phyloP scores from a whole-genome alignment of 805 yeast genomes.

The Candida ovalis region DNA sequence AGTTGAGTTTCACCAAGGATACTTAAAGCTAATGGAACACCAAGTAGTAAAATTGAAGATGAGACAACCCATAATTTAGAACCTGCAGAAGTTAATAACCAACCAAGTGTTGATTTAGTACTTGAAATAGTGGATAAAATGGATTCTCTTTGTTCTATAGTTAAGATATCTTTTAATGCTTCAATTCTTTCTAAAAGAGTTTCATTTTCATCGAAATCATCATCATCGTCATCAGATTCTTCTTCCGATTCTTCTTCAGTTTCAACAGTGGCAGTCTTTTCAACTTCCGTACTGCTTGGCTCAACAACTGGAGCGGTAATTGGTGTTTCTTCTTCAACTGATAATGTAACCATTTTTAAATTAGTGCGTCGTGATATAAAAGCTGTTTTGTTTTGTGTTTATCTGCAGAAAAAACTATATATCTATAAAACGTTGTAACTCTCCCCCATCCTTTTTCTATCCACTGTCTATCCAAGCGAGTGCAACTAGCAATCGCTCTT shows the following conservation, averaged over 20 bases:
- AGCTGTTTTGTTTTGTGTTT: background rate
- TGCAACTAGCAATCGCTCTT: background rate
- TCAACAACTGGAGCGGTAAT: background rate
- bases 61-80: conserved; percentile 80
- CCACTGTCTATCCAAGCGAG: too few relatives aligned
- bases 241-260: conserved; percentile 34
- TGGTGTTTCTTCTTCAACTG: background rate
- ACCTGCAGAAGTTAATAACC: conserved; percentile 61
- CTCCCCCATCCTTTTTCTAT: too few relatives aligned
- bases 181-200: conserved; percentile 80
- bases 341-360: conserved; percentile 60
- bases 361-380: background rate
- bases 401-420: too few relatives aligned
- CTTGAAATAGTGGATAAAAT: conserved; percentile 29
- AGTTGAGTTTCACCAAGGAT: conserved; percentile 91
- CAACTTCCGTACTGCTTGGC: conserved; percentile 62
- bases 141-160: conserved; percentile 75
- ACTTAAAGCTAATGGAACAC: conserved; percentile 88
- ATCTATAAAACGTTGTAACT: too few relatives aligned
- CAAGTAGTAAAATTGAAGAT: conserved; percentile 78
- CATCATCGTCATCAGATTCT: conserved; percentile 54
- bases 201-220: conserved; percentile 81
- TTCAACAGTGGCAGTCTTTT: conserved; percentile 16
- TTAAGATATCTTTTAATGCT: conserved; percentile 88
- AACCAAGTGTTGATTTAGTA: conserved; percentile 38